Base-by-base conservation (phyloP, 169 alveolate genomes). In the Theileria luwenshuni region DNA sequence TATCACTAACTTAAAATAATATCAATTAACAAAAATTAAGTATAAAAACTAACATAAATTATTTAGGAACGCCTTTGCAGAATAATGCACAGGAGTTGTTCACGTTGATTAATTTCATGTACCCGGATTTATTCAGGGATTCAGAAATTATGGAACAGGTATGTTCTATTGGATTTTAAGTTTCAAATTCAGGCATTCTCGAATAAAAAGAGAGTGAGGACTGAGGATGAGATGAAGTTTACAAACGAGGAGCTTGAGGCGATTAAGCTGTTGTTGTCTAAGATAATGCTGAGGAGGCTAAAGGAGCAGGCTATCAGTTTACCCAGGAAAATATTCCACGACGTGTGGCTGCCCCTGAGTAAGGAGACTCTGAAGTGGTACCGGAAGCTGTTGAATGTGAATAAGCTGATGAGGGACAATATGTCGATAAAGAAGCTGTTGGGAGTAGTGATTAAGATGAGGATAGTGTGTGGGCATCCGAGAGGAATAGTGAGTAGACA, bases 51-150 rank as follows among this genome's bases (percentile, higher is more conserved):
- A 10, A 38, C 5, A 38, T 38, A 38, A 38, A 7, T 52, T 25
- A 52, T 52, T 56, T 56, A 56, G 72, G 72, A 62, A 97, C 99
- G 19, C 98, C 99, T 0, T 88, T 94, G 42, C 98, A 97, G 86
- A 97, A 97, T 79, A 95, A 94, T 51, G 91, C 96, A 10, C 91
- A 91, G 65, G 99, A 97, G 90, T 86, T 97, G 61, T 95, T 96
- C 92, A 95, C 98, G 1, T 89, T 97, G 35, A 81, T 96, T 60
- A 96, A 96, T 81, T 97, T 95, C 88, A 94, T 97, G 72, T 97
- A 95, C 92, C 99, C 99, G 23, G 99, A 97, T 77, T 93, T 98
- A 30, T 94, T 98, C 86, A 92, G 94, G 77, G 96, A 96, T 45
- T 86, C 98, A 7, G 97, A 94, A 69, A 94, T 95, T 30, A 94